These are phyloP conservation scores for Dissophora ornata DNA, from an alignment of 192 early-diverging fungal genomes.

Conservation along the genomic window DNA sequence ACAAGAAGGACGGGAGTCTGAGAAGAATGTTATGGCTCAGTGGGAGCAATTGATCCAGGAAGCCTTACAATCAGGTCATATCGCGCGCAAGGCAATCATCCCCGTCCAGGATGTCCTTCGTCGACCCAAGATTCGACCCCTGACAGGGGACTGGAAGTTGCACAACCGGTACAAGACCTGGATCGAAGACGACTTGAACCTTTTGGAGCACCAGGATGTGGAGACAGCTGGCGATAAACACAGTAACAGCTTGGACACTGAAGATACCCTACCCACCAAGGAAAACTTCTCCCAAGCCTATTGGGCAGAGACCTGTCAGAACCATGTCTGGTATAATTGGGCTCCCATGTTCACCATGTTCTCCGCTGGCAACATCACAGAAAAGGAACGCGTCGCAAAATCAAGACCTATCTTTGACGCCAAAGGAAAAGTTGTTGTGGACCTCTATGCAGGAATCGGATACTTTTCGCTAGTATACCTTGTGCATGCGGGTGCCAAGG, in stretches of 20 bases:
- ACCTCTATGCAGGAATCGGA: conserved; percentile 57
- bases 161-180: conserved; percentile 49
- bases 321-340: conserved; percentile 53
- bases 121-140: conserved; percentile 47
- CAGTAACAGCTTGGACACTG: not conserved
- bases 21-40: not conserved
- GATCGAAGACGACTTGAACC: conserved; percentile 18
- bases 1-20: not conserved
- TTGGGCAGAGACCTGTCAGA: conserved; percentile 52
- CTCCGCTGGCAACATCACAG: conserved; percentile 56
- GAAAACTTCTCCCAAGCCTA: conserved; percentile 20
- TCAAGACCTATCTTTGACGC: conserved; percentile 44
- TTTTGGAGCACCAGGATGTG: conserved; percentile 30
- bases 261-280: not conserved
- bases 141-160: conserved; percentile 51
- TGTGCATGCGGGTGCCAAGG: conserved; percentile 49
- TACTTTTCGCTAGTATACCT: conserved; percentile 54
- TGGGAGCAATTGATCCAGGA: conserved; percentile 35
- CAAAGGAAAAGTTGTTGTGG: conserved; percentile 42
- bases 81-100: conserved; percentile 55
- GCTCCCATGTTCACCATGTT: conserved; percentile 60
- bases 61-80: conserved; percentile 31
- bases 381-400: conserved; percentile 54
- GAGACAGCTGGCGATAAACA: not conserved
- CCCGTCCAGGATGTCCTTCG: conserved; percentile 52